Evolutionary conservation across 2,329 filamentous ascomycete genomes (phyloP), one percentile per base, ranked within the genome.

Genomic region (Neopestalotiopsis rosae): DNA sequence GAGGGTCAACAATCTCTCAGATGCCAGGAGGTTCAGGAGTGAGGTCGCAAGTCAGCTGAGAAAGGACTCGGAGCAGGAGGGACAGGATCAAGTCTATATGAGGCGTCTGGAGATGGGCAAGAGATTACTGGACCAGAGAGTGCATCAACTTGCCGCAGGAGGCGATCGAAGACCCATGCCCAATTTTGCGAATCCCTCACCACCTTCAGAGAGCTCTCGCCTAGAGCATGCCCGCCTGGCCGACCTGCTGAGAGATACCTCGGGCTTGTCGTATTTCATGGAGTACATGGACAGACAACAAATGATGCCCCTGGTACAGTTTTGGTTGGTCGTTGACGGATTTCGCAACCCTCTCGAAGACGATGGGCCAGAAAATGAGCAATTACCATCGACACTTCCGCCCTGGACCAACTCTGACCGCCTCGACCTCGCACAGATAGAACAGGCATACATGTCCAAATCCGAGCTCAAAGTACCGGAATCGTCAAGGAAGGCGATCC

Each of bases 181-280:
- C 1, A 74, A 79, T 65, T 68, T 74, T 30, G 74, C 72, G 5
- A 75, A 77, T 7, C 77, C 79, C 2, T 78, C 79, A 14, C 72
- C 73, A 38, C 66, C 61, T 32, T 77, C 79, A n/a, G 74, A 70
- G 24, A 81, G 87, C n/a, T 92, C 92, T 1, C 88, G 87, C 59
- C 83, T 95, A 52, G 91, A 94, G 72, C 92, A 92, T 74, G 91
- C 92, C 7, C 91, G 93, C 0, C 84, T 98, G 2, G 89, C 91
- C 13, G 94, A 98, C 72, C 86, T 99, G n/a, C 86, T 99, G 69
- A 92, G 95, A 73, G 94, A 97, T 79, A 89, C 96, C 2, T 92
- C 95, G 1, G 95, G 94, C 0, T 85, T 99, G 9, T 98, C 96
- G 2, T 99, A 97, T 78, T 98, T 99, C 82, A 99, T 99, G 96